Evolutionary conservation across 2,329 filamentous ascomycete genomes (phyloP), one percentile per base, ranked within the genome.

Genomic region (Cercospora sp.): DNA sequence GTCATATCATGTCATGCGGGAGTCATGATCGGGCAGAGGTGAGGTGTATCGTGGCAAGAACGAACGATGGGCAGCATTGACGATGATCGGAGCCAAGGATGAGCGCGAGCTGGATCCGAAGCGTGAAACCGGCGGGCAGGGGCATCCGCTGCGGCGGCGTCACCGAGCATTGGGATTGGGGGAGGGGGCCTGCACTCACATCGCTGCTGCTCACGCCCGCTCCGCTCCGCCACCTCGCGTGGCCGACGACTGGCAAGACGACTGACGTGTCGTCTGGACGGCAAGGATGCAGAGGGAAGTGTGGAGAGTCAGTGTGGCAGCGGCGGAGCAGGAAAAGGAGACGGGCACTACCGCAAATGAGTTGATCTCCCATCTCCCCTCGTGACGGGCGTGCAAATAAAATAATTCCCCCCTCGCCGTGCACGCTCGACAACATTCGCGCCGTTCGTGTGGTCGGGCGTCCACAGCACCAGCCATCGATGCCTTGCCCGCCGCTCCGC

Each of bases 11-110:
- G 63, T 30, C 59, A 60, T 53, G 23, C 63, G 28, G 39, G 33
- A 23, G 39, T 62, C 39, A 31, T 62, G 13, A 33, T 51, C 53
- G 65, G 62, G 60, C 31, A 58, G 26, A 39, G 23, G 58, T 59
- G 62, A 66, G 55, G 36, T 53, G 33, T 48, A 60, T 60, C 55
- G 63, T 59, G 63, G 53, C 63, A 60, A 45, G 60, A 53, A 42
- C 26, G 16, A 36, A 45, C 39, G 31, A 36, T 30, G 53, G 30
- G 53, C 53, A 58, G 53, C 53, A 42, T 45, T 61, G 59, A 61
- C 39, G 59, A 28, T 58, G 59, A 61, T 45, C 59, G 59, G 20
- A 61, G 59, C 33, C 59, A 36, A 61, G 59, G 59, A 61, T 42
- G 36, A n/a, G 59, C 20, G 59, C 23, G 31, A 23, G 31, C 36